Percentiles rank a stretch among this genome's conserved stretches.
These are phyloP conservation scores for Pulveroboletus sp. DNA, from an alignment of 768 basidiomycete genomes.

Conservation along the genomic window DNA sequence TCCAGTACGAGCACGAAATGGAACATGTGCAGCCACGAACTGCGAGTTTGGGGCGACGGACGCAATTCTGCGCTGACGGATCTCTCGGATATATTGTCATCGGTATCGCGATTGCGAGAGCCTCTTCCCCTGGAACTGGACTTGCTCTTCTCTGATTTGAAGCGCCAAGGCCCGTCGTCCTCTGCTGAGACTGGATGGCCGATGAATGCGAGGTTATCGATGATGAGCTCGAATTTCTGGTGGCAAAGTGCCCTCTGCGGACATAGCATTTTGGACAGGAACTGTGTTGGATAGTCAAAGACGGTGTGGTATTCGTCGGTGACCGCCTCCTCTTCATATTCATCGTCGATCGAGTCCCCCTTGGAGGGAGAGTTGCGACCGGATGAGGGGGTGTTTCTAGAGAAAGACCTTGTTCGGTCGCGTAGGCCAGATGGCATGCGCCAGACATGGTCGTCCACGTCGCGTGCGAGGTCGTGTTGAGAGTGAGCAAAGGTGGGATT, in stretches of 20 bases:
- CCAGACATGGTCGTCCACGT: conserved; percentile 60
- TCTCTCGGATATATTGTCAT: conserved; percentile 33
- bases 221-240: conserved; percentile 89
- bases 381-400: conserved; percentile 45
- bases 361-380: conserved; percentile 51
- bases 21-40: conserved; percentile 69
- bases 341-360: conserved; percentile 39
- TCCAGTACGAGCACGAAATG: conserved; percentile 88
- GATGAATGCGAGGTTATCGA: conserved; percentile 90
- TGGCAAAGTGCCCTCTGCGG: conserved; percentile 82
- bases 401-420: conserved; percentile 52
- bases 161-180: conserved; percentile 69
- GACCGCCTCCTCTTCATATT: conserved; percentile 30
- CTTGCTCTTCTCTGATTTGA: conserved; percentile 61
- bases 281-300: conserved; percentile 80
- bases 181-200: conserved; percentile 92
- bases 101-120: conserved; percentile 41
- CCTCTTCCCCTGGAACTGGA: conserved; percentile 54
- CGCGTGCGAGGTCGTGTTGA: conserved; percentile 12
- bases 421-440: conserved; percentile 48
- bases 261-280: conserved; percentile 78
- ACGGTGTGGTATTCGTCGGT: conserved; percentile 59
- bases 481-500: conserved; percentile 30
- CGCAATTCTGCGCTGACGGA: conserved; percentile 37
- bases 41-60: conserved; percentile 22